phyloP scores from a whole-genome alignment of 495 filamentous ascomycete genomes.

The Aspergillus ostianus region DNA sequence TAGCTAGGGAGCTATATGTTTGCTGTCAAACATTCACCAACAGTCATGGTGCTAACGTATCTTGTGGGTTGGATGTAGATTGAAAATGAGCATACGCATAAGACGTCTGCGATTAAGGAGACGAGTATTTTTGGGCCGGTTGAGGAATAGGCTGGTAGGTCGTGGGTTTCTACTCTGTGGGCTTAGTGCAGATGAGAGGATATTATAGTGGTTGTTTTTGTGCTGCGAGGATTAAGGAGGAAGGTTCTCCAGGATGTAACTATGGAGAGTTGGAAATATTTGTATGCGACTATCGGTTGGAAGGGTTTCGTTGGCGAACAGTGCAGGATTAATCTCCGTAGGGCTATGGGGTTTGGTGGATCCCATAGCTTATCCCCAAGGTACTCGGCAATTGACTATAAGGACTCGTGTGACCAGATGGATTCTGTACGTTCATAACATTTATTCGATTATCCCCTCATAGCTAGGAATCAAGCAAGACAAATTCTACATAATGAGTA shows the following conservation, averaged over 20 bases:
- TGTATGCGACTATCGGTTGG: neutral
- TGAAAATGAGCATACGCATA: slow-evolving; percentile 35
- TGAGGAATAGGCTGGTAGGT: slow-evolving; percentile 15
- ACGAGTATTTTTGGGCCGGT: slow-evolving; percentile 35
- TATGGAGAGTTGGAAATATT: too few species aligned
- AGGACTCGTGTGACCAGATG: too few species aligned
- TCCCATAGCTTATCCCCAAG: slow-evolving; percentile 1
- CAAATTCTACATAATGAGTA: neutral
- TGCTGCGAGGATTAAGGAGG: too few species aligned
- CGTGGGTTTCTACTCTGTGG: neutral
- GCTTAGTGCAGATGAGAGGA: neutral
- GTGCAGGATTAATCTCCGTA: neutral
- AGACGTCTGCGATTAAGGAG: slow-evolving; percentile 35
- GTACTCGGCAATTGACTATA: neutral
- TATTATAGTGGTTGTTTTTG: neutral
- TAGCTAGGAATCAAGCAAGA: neutral
- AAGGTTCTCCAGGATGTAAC: too few species aligned
- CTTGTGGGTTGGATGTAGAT: slow-evolving; percentile 15
- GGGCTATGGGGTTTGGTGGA: neutral
- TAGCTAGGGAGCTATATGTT: too few species aligned
- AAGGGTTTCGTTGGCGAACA: neutral
- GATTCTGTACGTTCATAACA: neutral
- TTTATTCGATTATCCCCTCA: neutral
- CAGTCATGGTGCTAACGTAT: too few species aligned
- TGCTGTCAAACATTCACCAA: too few species aligned